Percentiles rank a stretch among this genome's conserved stretches.
Evolutionary conservation across 345 rosid species (phyloP).

Genomic region (Eucalyptus erythrocorys): DNA sequence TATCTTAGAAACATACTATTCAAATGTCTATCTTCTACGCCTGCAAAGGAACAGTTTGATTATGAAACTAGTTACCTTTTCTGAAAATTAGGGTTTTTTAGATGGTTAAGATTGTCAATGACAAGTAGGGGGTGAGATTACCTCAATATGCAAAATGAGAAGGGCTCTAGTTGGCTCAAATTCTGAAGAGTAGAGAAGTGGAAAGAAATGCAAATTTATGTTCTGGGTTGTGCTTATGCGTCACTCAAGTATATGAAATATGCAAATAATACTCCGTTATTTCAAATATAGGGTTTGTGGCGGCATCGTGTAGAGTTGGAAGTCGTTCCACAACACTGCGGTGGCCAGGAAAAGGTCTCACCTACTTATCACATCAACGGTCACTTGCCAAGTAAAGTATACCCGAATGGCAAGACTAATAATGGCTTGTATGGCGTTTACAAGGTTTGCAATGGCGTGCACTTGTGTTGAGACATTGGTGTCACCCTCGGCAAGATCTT

Average conservation of each 20-base stretch:
- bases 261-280: neutral
- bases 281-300: constrained; percentile 57
- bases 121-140: neutral
- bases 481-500: neutral
- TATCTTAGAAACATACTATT: too few species aligned
- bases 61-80: neutral
- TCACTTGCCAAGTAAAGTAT: constrained; percentile 10
- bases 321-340: constrained; percentile 14
- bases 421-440: constrained; percentile 36
- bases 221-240: neutral
- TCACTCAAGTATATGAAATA: neutral
- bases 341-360: constrained; percentile 11
- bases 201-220: neutral
- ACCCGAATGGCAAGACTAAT: constrained; percentile 41
- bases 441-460: constrained; percentile 51
- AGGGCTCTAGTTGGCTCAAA: neutral
- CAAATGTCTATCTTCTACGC: neutral
- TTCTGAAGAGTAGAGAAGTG: neutral
- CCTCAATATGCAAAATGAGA: neutral
- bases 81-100: neutral
- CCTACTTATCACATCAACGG: constrained; percentile 5
- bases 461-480: constrained; percentile 10
- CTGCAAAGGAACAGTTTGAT: neutral
- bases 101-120: neutral
- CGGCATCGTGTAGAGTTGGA: constrained; percentile 75